Conservation (phyloP, 2,329 filamentous ascomycete species). For the Aspergillus persii region DNA sequence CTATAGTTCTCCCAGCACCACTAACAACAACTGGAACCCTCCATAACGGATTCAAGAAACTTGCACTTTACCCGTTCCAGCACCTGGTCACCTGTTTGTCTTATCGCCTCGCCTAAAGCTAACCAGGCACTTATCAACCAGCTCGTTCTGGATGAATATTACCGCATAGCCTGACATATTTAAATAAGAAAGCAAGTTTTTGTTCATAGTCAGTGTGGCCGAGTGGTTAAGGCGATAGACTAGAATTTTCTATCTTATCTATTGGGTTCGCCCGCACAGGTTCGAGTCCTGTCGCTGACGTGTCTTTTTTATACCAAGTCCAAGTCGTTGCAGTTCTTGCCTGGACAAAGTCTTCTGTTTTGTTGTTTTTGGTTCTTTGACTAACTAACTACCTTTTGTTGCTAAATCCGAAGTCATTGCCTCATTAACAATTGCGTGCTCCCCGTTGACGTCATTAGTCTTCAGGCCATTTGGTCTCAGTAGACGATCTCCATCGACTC, state of each 20-base stretch:
- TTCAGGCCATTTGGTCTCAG: neutral
- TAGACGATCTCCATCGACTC: neutral
- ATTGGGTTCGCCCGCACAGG: slow-evolving; percentile 16
- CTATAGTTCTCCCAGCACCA: no score
- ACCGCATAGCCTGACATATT: no score
- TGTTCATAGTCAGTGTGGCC: neutral
- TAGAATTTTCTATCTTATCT: neutral
- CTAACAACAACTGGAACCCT: no score
- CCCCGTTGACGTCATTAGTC: neutral
- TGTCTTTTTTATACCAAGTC: slow-evolving; percentile 29
- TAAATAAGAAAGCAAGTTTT: no score
- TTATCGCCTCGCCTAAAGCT: no score
- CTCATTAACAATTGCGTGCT: neutral
- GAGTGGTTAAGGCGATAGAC: neutral
- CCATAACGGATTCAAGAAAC: no score
- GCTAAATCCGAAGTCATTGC: neutral
- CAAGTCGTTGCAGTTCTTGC: neutral
- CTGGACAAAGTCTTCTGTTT: neutral
- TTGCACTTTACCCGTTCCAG: no score
- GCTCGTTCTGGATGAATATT: no score
- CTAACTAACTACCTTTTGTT: neutral
- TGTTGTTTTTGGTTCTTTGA: no score
- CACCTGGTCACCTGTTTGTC: no score
- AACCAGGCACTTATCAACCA: no score
- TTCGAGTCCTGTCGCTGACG: slow-evolving; percentile 17